Base-by-base conservation (phyloP, 2,329 filamentous ascomycete genomes). In the Thermothelomyces thermophilus region DNA sequence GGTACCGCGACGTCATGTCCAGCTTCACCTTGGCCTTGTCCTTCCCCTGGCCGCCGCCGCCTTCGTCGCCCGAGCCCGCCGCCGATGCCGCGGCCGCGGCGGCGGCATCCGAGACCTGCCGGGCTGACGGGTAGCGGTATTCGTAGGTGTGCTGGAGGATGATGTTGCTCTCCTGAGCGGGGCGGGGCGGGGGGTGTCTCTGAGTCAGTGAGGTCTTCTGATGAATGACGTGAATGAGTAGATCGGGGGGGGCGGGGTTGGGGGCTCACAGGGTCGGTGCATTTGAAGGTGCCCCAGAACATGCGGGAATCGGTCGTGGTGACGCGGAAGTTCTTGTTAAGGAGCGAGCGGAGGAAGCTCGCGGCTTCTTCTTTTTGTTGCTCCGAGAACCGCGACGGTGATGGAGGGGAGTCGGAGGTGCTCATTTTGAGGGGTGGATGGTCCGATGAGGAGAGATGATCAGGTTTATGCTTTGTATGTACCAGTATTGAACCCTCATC, bases 241-340 rank as follows among this genome's bases (percentile, higher is more conserved):
- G 10, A n/a, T 11, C 17, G 14, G 13, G 6, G 13, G 28, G n/a
- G 19, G n/a, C 17, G 8, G 16, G 11, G 20, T 2, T 16, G 16
- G 33, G 6, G 33, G 16, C 79, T 44, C 71, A 94, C 90, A 52
- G 86, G 82, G 72, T 98, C 93, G 26, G 90, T 96, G 72, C 93
- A 98, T 69, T 94, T 96, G 70, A 98, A 87, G 56, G 83, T 77
- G 17, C 93, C 93, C 48, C 90, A 81, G 67, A 97, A 98, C 66
- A 95, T 83, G 53, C 93, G 87, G 14, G 80, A 82, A 65, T 97
- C 91, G 4, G 82, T 87, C 13, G 86, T 87, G 60, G 86, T 80
- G 48, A 97, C 72, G 51, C 90, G 84, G 30, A 97, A 71, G 34
- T 81, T 87, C 66, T 87, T 87, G 66, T 87, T 87, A 46, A 95